Conservation (phyloP, 306 rosid species). For the Vachellia pachyceras region DNA sequence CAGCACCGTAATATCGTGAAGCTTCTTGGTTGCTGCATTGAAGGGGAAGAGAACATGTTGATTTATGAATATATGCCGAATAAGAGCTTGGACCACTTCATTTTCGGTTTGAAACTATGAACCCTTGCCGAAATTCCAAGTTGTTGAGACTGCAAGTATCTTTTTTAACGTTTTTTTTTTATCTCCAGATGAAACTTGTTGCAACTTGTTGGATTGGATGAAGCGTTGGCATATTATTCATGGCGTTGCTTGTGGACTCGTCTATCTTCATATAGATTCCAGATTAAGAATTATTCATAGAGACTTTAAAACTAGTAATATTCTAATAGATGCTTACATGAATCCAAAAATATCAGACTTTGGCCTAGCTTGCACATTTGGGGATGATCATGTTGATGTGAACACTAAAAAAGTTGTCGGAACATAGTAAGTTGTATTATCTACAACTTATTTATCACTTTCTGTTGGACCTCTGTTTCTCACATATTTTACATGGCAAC, state of each 20-base stretch:
- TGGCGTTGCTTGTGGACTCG: slow-evolving; percentile 56
- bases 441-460: neutral
- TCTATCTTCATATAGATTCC: slow-evolving; percentile 63
- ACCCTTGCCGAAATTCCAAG: neutral
- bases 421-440: slow-evolving; percentile 49
- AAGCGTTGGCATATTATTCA: slow-evolving; percentile 46
- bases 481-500: neutral
- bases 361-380: slow-evolving; percentile 53
- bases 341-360: slow-evolving; percentile 62
- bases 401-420: slow-evolving; percentile 57
- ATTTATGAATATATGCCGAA: slow-evolving; percentile 64
- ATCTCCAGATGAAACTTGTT: slow-evolving; percentile 39
- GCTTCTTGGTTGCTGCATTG: slow-evolving; percentile 59
- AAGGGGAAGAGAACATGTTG: slow-evolving; percentile 46
- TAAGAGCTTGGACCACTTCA: slow-evolving; percentile 43
- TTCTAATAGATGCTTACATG: slow-evolving; percentile 52
- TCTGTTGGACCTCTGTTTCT: neutral
- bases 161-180: neutral
- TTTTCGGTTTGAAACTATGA: slow-evolving; percentile 39
- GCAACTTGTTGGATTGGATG: slow-evolving; percentile 47
- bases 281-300: slow-evolving; percentile 61
- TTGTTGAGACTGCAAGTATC: neutral
- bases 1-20: slow-evolving; percentile 59
- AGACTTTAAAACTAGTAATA: slow-evolving; percentile 58
- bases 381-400: slow-evolving; percentile 53